A percentile compares a stretch with the other conserved stretches of the same genome.
Evolutionary conservation across 345 rosid species (phyloP).

Genomic region (Hevea brasiliensis): DNA sequence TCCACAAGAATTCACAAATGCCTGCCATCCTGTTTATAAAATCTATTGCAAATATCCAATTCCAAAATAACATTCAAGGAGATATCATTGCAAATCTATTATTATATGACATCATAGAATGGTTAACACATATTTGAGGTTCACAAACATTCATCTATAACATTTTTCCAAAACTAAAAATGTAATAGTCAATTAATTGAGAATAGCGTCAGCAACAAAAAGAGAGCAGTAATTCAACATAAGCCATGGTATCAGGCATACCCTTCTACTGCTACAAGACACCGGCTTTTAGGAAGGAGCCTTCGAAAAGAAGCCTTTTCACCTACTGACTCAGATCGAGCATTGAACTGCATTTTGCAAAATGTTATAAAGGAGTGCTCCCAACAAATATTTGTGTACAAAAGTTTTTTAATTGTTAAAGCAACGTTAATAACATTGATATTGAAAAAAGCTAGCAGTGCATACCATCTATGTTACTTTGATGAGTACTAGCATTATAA

Average conservation of each 20-base stretch:
- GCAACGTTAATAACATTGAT: neutral
- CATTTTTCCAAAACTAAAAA: constrained; percentile 11
- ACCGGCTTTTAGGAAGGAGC: constrained; percentile 73
- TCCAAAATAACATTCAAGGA: neutral
- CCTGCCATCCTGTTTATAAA: neutral
- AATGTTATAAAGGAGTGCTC: neutral
- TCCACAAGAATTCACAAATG: neutral
- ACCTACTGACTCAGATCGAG: constrained; percentile 75
- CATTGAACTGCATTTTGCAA: constrained; percentile 68
- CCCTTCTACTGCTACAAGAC: constrained; percentile 89
- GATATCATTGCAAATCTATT: neutral
- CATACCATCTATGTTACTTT: neutral
- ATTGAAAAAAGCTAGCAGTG: neutral
- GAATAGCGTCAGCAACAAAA: constrained; percentile 3
- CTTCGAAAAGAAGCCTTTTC: constrained; percentile 93
- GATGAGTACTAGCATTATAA: neutral
- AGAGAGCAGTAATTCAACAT: neutral
- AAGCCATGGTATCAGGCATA: constrained; percentile 30
- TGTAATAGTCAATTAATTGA: neutral
- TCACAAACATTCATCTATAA: constrained; percentile 4
- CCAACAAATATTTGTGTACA: neutral
- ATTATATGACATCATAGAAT: neutral
- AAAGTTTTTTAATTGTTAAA: neutral
- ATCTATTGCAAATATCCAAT: neutral
- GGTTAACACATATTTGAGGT: neutral